phyloP scores from a whole-genome alignment of 768 basidiomycete genomes.

The Trametes cubensis region DNA sequence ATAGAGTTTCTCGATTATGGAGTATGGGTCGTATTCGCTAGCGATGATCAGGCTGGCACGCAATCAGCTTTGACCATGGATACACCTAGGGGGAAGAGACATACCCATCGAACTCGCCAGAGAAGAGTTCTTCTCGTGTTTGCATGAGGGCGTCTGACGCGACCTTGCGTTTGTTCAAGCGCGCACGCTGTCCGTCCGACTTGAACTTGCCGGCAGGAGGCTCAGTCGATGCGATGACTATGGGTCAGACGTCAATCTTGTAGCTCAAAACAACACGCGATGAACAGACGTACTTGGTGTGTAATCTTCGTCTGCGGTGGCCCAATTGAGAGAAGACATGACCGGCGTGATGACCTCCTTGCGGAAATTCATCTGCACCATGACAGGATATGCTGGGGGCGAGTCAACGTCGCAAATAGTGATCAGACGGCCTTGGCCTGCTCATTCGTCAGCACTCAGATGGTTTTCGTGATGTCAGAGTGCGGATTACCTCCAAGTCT shows the following conservation, averaged over 20 bases:
- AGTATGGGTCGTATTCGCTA: slow-evolving; percentile 82
- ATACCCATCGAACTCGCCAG: slow-evolving; percentile 88
- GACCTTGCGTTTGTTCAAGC: slow-evolving; percentile 76
- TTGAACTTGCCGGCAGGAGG: slow-evolving; percentile 58
- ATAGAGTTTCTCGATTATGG: slow-evolving; percentile 71
- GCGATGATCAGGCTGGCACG: slow-evolving; percentile 70
- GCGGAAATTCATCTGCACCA: slow-evolving; percentile 85
- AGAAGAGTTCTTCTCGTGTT: slow-evolving; percentile 79
- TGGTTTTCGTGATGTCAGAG: not conserved
- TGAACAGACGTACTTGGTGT: slow-evolving; percentile 52
- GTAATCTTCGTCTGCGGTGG: slow-evolving; percentile 79
- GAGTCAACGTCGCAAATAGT: slow-evolving; percentile 89
- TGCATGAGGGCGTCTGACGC: slow-evolving; percentile 62
- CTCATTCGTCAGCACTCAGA: not conserved
- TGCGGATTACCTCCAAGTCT: slow-evolving; percentile 70
- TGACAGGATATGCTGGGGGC: slow-evolving; percentile 87
- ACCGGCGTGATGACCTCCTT: slow-evolving; percentile 53
- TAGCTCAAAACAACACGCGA: slow-evolving; percentile 6
- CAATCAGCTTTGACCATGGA: slow-evolving; percentile 6
- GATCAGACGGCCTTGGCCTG: slow-evolving; percentile 80
- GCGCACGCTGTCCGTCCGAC: slow-evolving; percentile 71
- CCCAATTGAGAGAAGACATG: slow-evolving; percentile 85
- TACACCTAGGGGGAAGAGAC: slow-evolving; percentile 29
- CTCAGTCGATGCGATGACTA: slow-evolving; percentile 65
- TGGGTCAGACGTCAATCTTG: slow-evolving; percentile 9